Base-by-base conservation (phyloP, 192 early-diverging fungal species). In the Diversispora epigaea region DNA sequence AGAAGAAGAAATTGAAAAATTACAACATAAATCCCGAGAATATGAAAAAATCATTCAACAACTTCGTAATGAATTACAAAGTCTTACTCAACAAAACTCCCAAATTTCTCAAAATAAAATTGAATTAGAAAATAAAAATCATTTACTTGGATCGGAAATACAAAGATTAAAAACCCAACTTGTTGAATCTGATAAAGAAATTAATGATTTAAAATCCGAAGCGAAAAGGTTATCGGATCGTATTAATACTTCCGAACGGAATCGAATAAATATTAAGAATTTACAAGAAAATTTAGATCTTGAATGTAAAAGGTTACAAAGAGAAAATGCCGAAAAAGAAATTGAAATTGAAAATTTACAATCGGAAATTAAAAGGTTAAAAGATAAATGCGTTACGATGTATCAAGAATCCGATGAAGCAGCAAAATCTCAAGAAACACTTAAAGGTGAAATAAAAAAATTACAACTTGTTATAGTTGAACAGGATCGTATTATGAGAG, bases 311-410 rank as follows among this genome's bases (percentile, higher is more conserved):
- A 22, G 21, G 12, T 58, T 58, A 58, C 57, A 58, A 58, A 22
- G 57, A 21, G 25, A 32, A 58, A 58, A 58, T 58, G 19, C 57
- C 4, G 57, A 58, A 58, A 22, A 22, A 3, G 57, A 58, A 58
- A 11, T 58, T 22, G 57, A 58, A 21, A 58, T 58, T 58, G 57
- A 58, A 58, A 22, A 19, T 58, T 58, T 58, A 58, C 57, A 58
- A 25, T 10, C 9, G 11, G 57, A 58, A 58, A 22, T 58, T 58
- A 58, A 58, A 11, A 58, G 57, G 25, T 22, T 58, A 22, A n/a
- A 22, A 11, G 57, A 58, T 11, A 58, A 58, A 58, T 58, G 57
- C 25, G 57, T 58, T 11, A 11, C 25, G 7, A n/a, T 22, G 25
- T 58, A 58, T 58, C 22, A 58, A 21, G 57, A 58, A 22, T 11